These are phyloP conservation scores for Xylariaceae sp. DNA, from an alignment of 2,329 filamentous ascomycete species.

Conservation along the genomic window DNA sequence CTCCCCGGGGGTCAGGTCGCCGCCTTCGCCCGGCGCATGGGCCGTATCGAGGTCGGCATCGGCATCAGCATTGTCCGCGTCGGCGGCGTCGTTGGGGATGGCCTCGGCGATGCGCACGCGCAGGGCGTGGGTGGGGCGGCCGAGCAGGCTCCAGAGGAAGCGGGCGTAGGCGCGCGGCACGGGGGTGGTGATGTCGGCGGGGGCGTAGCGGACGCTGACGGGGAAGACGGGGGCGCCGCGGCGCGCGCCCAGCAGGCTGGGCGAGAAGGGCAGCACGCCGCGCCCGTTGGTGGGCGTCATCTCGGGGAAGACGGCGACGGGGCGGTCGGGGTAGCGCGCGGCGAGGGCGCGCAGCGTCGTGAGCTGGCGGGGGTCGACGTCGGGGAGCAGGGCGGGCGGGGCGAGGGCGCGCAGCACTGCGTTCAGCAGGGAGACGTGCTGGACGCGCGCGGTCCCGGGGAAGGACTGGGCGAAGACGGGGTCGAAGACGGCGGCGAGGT, in stretches of 20 bases:
- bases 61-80: conserved; percentile 13
- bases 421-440: conserved; percentile 66
- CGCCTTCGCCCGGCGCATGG: conserved; percentile 13
- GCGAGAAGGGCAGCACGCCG: conserved; percentile 78
- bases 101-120: conserved; percentile 82
- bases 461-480: conserved; percentile 88
- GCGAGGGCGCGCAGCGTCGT: conserved; percentile 58
- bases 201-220: conserved; percentile 81
- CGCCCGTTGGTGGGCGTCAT: conserved; percentile 91
- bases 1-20: conserved; percentile 46
- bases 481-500: conserved; percentile 92
- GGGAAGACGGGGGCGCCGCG: conserved; percentile 74
- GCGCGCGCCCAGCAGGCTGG: conserved; percentile 62
- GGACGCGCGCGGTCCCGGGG: conserved; percentile 64
- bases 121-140: conserved; percentile 79
- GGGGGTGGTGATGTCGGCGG: conserved; percentile 84
- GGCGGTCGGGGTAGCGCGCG: conserved; percentile 60
- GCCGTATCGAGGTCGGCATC: too few species aligned
- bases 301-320: conserved; percentile 86
- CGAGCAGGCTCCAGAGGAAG: conserved; percentile 83
- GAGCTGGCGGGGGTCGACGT: conserved; percentile 37
- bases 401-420: conserved; percentile 69
- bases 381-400: conserved; percentile 30
- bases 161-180: conserved; percentile 63
- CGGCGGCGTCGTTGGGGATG: conserved; percentile 43